Base-by-base conservation (phyloP, 169 alveolate species). In the Plasmodium cynomolgi region DNA sequence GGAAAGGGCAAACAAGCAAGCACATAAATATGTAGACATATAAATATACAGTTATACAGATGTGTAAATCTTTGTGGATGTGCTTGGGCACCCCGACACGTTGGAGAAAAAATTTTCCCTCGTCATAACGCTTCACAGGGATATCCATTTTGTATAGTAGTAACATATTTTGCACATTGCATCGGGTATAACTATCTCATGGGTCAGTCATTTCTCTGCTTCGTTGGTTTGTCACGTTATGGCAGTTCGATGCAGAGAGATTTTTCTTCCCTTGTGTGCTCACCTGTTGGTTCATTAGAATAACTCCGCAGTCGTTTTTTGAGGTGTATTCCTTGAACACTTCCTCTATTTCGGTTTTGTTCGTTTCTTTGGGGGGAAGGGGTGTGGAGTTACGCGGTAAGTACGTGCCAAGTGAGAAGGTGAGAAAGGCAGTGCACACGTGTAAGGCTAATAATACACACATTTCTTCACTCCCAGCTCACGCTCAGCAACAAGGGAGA, bases 231-330 rank as follows among this genome's bases (percentile, higher is more conserved):
- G 13, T 26, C 17, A 20, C 37, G 1, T 68, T 29, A 68, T 68
- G 44, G 23, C 33, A 13, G 83, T 75, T 75, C 11, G 37, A 75
- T 11, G 56, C 17, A 75, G 8, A 4, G 47, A 9, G 13, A 3
- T 84, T 71, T 84, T 39, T 41, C 77, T 84, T 71, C 71, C 77
- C 75, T 72, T 20, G 6, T 71, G 34, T 23, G 54, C 34, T 88
- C 81, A 88, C 94, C 62, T 96, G 97, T 81, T 96, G 97, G 71
- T 96, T 96, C 86, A 96, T 96, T 17, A 96, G 88, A 6, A 96
- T 84, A 81, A 96, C 96, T 39, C 97, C 97, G 71, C 97, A 96
- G 75, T 96, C 97, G 56, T 56, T 80, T 56, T 90, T 85, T 31
- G 95, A 94, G 26, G 94, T 95, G 41, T 96, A 96, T 39, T 83